Conservation (phyloP, 2,329 filamentous ascomycete genomes). For the Aphanocladium album region DNA sequence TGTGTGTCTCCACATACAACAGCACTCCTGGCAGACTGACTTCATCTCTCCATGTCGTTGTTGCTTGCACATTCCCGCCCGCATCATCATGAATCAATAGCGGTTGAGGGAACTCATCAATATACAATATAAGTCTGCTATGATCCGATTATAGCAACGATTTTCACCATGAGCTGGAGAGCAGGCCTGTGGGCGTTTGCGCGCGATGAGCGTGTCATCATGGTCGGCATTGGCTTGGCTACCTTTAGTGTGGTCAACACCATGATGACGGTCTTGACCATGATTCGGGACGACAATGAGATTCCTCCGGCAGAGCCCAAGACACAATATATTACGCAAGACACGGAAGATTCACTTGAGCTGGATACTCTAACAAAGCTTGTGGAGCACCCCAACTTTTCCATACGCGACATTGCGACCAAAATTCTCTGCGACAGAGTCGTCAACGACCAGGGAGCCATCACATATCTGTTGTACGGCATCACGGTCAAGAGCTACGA, state of each 20-base stretch:
- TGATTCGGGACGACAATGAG: slow-evolving; percentile 59
- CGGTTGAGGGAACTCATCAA: background rate
- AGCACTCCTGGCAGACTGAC: background rate
- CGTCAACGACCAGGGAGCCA: slow-evolving; percentile 52
- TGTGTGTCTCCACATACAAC: background rate
- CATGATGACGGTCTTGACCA: slow-evolving; percentile 53
- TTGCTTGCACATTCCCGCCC: background rate
- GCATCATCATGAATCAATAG: background rate
- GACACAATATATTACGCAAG: slow-evolving; percentile 68
- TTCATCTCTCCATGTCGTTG: background rate
- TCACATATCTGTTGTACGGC: slow-evolving; percentile 49
- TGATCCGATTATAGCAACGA: slow-evolving; percentile 9
- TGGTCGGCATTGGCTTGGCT: slow-evolving; percentile 51
- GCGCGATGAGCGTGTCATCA: slow-evolving; percentile 50
- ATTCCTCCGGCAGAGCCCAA: slow-evolving; percentile 61
- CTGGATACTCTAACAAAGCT: slow-evolving; percentile 62
- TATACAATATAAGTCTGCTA: background rate
- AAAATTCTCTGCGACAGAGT: slow-evolving; percentile 53
- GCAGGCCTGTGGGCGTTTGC: slow-evolving; percentile 25
- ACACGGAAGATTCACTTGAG: slow-evolving; percentile 67
- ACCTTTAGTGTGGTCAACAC: slow-evolving; percentile 53
- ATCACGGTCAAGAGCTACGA: slow-evolving; percentile 57
- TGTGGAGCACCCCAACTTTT: slow-evolving; percentile 64
- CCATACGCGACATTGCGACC: slow-evolving; percentile 64
- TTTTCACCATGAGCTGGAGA: slow-evolving; percentile 40